These are phyloP conservation scores for Paracorniculantispora psalliotae DNA, from an alignment of 2,329 filamentous ascomycete species.

Conservation along the genomic window DNA sequence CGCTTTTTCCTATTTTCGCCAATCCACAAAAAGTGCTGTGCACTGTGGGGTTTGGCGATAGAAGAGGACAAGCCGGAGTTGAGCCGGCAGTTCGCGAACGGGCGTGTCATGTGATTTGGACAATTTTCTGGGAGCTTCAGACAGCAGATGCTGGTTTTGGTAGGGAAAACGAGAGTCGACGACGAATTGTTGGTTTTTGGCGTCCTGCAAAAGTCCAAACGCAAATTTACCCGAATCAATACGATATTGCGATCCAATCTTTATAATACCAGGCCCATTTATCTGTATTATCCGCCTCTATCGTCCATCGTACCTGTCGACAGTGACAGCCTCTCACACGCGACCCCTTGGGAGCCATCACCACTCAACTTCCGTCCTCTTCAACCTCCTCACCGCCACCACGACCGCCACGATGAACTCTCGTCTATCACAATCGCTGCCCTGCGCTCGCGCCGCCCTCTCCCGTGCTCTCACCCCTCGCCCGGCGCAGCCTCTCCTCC, in stretches of 20 bases:
- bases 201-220: neutral
- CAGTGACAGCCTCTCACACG: neutral
- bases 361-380: neutral
- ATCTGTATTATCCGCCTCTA: neutral
- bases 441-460: conserved; percentile 4
- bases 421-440: conserved; percentile 12
- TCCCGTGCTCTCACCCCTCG: neutral
- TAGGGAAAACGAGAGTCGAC: neutral
- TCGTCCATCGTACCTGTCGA: neutral
- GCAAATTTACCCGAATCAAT: neutral
- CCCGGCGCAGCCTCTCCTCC: neutral
- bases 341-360: neutral
- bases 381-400: neutral
- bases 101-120: conserved; percentile 33
- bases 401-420: neutral
- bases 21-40: conserved; percentile 33
- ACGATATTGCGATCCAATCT: neutral
- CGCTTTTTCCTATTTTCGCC: conserved; percentile 34
- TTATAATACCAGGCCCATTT: neutral
- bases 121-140: conserved; percentile 23
- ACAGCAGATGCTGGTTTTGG: neutral
- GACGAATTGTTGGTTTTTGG: neutral
- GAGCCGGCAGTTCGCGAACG: conserved; percentile 23
- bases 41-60: conserved; percentile 16
- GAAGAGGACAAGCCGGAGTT: conserved; percentile 24